These are phyloP conservation scores for Mortierella sp. DNA, from an alignment of 371 early-diverging fungal species.

Conservation along the genomic window DNA sequence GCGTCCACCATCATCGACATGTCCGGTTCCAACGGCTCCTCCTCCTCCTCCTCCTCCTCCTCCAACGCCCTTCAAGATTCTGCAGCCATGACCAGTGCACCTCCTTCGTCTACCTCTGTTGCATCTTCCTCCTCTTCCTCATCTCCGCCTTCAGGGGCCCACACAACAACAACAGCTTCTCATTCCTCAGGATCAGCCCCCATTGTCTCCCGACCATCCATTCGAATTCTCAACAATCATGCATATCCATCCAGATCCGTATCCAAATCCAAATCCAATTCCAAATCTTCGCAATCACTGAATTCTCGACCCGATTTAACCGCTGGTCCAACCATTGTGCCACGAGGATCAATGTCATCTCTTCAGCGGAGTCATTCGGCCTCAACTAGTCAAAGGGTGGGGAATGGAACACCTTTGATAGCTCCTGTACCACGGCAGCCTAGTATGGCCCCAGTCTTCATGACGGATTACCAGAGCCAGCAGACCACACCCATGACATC, in stretches of 20 bases:
- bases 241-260: too few relatives aligned
- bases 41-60: neutral
- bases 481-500: neutral
- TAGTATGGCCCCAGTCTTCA: slow-evolving; percentile 17
- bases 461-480: slow-evolving; percentile 16
- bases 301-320: slow-evolving; percentile 12
- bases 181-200: neutral
- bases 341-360: slow-evolving; percentile 18
- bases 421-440: slow-evolving; percentile 19
- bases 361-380: slow-evolving; percentile 19
- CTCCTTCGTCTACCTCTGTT: slow-evolving; percentile 8
- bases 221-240: neutral
- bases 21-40: slow-evolving; percentile 2
- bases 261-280: too few relatives aligned
- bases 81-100: slow-evolving; percentile 1
- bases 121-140: slow-evolving; percentile 2
- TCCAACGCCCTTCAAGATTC: neutral
- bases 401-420: slow-evolving; percentile 3
- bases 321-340: slow-evolving; percentile 10
- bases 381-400: neutral
- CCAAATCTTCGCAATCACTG: slow-evolving; percentile 2
- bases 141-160: neutral
- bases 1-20: slow-evolving; percentile 13
- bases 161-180: too few relatives aligned
- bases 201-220: neutral